Conservation (phyloP, 2,329 filamentous ascomycete genomes). For the Didymosphaeria variabile region DNA sequence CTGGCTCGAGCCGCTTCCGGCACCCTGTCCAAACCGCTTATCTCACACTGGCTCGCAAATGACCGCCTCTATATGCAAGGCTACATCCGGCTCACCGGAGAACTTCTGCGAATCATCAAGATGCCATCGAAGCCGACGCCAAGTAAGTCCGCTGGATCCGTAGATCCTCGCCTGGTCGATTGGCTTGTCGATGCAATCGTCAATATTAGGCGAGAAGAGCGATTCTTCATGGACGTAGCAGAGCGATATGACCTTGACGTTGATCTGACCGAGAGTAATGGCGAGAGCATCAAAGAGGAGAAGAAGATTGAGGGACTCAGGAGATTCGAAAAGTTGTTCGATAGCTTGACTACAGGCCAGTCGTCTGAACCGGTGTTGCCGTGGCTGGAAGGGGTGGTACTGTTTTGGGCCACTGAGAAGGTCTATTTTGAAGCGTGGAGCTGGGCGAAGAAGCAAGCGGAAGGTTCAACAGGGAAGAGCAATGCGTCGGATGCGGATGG, state of each 20-base stretch:
- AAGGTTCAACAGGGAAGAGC: background rate
- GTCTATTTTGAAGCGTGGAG: constrained; percentile 47
- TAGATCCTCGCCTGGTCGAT: constrained; percentile 35
- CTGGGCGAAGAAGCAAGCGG: constrained; percentile 39
- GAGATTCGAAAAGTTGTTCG: constrained; percentile 42
- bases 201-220: constrained; percentile 44
- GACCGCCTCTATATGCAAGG: constrained; percentile 45
- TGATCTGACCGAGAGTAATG: constrained; percentile 16
- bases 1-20: constrained; percentile 41
- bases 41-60: constrained; percentile 47
- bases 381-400: constrained; percentile 44
- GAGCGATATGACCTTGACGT: constrained; percentile 37
- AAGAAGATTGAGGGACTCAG: constrained; percentile 39
- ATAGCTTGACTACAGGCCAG: constrained; percentile 20
- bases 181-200: constrained; percentile 43
- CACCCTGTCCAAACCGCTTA: constrained; percentile 37
- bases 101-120: constrained; percentile 32
- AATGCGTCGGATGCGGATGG: constrained; percentile 66
- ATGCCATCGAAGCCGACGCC: constrained; percentile 24
- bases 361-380: constrained; percentile 24
- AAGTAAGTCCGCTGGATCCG: constrained; percentile 22
- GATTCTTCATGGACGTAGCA: constrained; percentile 44
- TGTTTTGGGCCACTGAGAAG: constrained; percentile 47
- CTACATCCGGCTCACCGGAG: constrained; percentile 39
- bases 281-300: constrained; percentile 18